Conservation (phyloP, 139 green algal species). For the Chlamydomonas schloesseri region DNA sequence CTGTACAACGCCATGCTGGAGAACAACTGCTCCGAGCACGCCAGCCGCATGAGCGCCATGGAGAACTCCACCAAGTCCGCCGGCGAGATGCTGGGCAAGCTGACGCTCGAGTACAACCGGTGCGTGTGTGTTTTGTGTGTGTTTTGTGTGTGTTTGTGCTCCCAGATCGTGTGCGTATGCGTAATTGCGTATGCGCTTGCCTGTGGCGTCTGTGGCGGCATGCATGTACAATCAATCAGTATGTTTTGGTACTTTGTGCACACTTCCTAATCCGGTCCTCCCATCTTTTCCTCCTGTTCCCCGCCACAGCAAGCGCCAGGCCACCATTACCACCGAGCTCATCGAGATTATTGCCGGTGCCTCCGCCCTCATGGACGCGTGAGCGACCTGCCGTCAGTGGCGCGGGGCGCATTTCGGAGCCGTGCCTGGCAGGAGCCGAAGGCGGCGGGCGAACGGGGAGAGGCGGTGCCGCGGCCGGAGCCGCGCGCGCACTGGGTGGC, state of each 20-base stretch:
- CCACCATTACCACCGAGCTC: slow-evolving; percentile 97
- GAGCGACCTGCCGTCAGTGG: not conserved
- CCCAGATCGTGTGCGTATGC: not conserved
- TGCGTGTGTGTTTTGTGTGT: slow-evolving; percentile 42
- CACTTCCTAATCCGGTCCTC: not conserved
- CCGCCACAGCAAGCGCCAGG: slow-evolving; percentile 82
- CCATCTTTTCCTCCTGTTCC: too few relatives aligned
- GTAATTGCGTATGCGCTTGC: too few relatives aligned
- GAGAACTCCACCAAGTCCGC: slow-evolving; percentile 98
- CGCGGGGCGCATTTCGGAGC: too few relatives aligned
- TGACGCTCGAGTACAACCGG: slow-evolving; percentile 98
- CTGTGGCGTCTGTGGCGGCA: too few relatives aligned
- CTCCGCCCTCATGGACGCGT: slow-evolving; percentile 65
- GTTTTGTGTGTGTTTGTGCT: not conserved
- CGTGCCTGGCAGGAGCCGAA: too few relatives aligned
- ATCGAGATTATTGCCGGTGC: slow-evolving; percentile 99
- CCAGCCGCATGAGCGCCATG: slow-evolving; percentile 97
- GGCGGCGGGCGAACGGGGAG: too few relatives aligned
- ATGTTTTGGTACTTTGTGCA: slow-evolving; percentile 4
- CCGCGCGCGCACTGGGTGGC: too few relatives aligned
- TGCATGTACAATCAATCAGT: not conserved
- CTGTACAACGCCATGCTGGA: slow-evolving; percentile 97
- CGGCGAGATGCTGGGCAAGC: slow-evolving; percentile 94
- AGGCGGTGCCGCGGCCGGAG: too few relatives aligned
- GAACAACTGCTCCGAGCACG: slow-evolving; percentile 97